These are phyloP conservation scores for Ceratobasidium sp. DNA, from an alignment of 1,284 basidiomycete genomes.

Conservation along the genomic window DNA sequence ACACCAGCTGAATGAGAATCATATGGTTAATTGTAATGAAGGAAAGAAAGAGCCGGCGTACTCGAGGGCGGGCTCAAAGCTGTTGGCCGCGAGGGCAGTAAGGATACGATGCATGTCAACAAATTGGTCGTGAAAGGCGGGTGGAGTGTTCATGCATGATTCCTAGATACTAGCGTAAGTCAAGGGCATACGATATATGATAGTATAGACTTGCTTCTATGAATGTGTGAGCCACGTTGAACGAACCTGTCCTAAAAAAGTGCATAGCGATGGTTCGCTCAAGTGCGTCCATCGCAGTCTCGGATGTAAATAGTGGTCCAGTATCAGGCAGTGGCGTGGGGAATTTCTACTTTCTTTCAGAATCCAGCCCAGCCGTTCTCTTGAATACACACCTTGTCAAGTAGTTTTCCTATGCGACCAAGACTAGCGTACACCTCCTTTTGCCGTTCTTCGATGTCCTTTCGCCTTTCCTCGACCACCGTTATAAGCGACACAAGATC, in stretches of 20 bases:
- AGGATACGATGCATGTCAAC: conserved; percentile 77
- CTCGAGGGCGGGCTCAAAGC: conserved; percentile 76
- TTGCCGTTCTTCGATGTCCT: conserved; percentile 83
- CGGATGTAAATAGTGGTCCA: conserved; percentile 70
- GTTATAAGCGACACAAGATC: conserved; percentile 63
- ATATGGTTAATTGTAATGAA: conserved; percentile 4
- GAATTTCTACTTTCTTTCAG: conserved; percentile 65
- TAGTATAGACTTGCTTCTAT: conserved; percentile 59
- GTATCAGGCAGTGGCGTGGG: conserved; percentile 68
- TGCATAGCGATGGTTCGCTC: conserved; percentile 77
- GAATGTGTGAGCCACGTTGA: conserved; percentile 74
- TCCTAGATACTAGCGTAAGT: conserved; percentile 60
- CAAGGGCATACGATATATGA: not conserved
- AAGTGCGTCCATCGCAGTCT: conserved; percentile 66
- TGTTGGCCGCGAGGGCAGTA: conserved; percentile 66
- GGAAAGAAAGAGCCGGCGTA: conserved; percentile 54
- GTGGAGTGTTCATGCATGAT: conserved; percentile 66
- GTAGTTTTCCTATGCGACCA: conserved; percentile 76
- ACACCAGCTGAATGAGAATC: conserved; percentile 69
- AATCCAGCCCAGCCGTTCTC: not conserved
- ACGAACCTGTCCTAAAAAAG: conserved; percentile 79
- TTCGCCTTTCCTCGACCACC: conserved; percentile 73
- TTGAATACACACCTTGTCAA: conserved; percentile 78
- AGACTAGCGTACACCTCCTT: conserved; percentile 84
- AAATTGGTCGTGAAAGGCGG: conserved; percentile 66